These are phyloP conservation scores for Dicorynia guianensis DNA, from an alignment of 306 rosid genomes.

Conservation along the genomic window DNA sequence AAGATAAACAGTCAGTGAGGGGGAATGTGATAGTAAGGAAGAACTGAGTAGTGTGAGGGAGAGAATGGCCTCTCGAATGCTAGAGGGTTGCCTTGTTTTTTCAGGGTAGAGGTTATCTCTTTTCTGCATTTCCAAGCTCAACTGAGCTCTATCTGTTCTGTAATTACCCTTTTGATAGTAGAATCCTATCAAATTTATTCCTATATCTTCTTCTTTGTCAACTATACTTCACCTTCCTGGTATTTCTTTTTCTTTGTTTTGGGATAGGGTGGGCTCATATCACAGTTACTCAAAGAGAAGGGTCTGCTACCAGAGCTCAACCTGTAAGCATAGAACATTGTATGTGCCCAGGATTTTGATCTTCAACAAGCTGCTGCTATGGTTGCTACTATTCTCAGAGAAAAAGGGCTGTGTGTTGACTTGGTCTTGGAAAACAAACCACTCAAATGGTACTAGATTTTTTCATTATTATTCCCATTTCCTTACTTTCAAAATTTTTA, in stretches of 20 bases:
- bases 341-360: slow-evolving; percentile 84
- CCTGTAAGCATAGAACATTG: slow-evolving; percentile 69
- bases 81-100: too few species aligned
- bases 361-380: slow-evolving; percentile 90
- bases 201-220: background rate
- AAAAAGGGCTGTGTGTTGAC: slow-evolving; percentile 80
- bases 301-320: slow-evolving; percentile 77
- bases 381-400: slow-evolving; percentile 84
- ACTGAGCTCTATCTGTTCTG: too few species aligned
- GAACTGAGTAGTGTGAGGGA: too few species aligned
- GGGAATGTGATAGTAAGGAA: too few species aligned
- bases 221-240: background rate
- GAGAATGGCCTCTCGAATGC: too few species aligned
- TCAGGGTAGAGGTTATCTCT: too few species aligned
- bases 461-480: slow-evolving; percentile 1
- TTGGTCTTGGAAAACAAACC: slow-evolving; percentile 94
- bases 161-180: too few species aligned
- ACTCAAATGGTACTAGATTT: slow-evolving; percentile 74
- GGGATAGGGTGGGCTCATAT: background rate
- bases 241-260: background rate
- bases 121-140: too few species aligned
- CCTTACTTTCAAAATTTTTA: background rate
- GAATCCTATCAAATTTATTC: too few species aligned
- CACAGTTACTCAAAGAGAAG: slow-evolving; percentile 93
- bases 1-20: too few species aligned